Conservation (phyloP, 176 grass and related monocot genomes). For the Eleusine coracana region DNA sequence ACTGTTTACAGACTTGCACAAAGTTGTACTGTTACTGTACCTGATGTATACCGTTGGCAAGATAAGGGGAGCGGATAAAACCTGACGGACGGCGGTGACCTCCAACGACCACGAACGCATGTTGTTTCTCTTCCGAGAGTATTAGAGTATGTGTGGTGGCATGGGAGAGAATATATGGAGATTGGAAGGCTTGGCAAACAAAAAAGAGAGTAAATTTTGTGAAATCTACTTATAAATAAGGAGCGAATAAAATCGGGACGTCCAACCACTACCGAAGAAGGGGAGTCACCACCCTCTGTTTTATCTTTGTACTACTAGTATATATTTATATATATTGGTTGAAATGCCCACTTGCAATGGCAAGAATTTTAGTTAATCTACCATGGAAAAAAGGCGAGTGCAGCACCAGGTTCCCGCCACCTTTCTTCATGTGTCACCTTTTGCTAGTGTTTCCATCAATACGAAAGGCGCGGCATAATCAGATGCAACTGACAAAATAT, state of each 20-base stretch:
- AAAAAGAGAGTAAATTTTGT: too few relatives aligned
- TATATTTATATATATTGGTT: not conserved
- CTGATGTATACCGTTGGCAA: too few relatives aligned
- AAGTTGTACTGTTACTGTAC: too few relatives aligned
- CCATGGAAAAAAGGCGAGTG: not conserved
- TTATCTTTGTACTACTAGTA: not conserved
- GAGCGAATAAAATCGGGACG: not conserved
- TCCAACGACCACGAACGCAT: too few relatives aligned
- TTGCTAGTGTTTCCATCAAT: slow-evolving; percentile 42
- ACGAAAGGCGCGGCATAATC: slow-evolving; percentile 38
- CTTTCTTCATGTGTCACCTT: slow-evolving; percentile 45
- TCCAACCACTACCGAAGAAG: not conserved
- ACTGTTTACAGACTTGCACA: not conserved
- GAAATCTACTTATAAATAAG: not conserved
- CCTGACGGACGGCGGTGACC: too few relatives aligned
- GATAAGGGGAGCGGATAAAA: too few relatives aligned
- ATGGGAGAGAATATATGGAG: too few relatives aligned
- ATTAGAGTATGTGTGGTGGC: too few relatives aligned
- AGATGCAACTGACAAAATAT: slow-evolving; percentile 40
- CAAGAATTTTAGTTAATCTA: slow-evolving; percentile 20
- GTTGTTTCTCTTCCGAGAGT: too few relatives aligned
- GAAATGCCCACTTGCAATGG: slow-evolving; percentile 28
- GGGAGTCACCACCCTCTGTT: not conserved
- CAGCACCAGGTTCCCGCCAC: slow-evolving; percentile 49
- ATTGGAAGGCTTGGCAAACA: too few relatives aligned